These are phyloP conservation scores for Adansonia rubrostipa DNA, from an alignment of 441 rosid genomes.

Conservation along the genomic window DNA sequence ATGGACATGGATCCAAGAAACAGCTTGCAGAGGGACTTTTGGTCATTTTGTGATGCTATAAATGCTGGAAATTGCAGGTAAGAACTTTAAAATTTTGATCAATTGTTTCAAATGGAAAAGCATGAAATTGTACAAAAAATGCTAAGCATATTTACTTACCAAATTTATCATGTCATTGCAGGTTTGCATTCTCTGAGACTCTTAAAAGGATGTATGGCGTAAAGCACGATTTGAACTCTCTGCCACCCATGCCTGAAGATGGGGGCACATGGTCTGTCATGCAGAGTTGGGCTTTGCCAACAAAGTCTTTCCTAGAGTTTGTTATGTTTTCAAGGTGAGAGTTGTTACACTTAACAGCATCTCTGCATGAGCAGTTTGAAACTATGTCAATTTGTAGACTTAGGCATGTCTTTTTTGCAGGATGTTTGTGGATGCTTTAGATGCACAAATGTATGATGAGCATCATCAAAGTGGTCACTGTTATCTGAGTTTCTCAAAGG, in stretches of 20 bases:
- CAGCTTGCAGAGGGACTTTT: conserved; percentile 69
- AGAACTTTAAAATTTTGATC: conserved; percentile 32
- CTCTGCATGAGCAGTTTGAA: background rate
- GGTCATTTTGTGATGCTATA: conserved; percentile 94
- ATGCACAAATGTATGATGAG: conserved; percentile 80
- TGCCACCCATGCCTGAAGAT: conserved; percentile 87
- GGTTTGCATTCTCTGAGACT: conserved; percentile 78
- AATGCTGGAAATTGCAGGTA: conserved; percentile 99
- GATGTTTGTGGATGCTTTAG: conserved; percentile 94
- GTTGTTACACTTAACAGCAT: background rate
- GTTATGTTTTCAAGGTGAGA: conserved; percentile 91
- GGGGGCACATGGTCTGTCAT: conserved; percentile 95
- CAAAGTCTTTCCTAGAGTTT: conserved; percentile 92
- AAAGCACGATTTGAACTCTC: conserved; percentile 49
- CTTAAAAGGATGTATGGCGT: conserved; percentile 82
- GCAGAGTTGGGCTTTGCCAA: conserved; percentile 96
- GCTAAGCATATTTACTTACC: background rate
- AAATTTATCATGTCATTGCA: conserved; percentile 37
- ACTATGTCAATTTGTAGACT: background rate
- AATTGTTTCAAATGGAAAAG: background rate
- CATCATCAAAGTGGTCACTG: conserved; percentile 76
- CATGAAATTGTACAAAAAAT: background rate
- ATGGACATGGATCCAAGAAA: conserved; percentile 92
- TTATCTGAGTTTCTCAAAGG: conserved; percentile 79
- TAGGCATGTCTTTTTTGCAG: conserved; percentile 44